Percentiles rank a stretch among this genome's conserved stretches.
Evolutionary conservation across 2,329 filamentous ascomycete species (phyloP).

Genomic region (Endoconidiophora laricicola): DNA sequence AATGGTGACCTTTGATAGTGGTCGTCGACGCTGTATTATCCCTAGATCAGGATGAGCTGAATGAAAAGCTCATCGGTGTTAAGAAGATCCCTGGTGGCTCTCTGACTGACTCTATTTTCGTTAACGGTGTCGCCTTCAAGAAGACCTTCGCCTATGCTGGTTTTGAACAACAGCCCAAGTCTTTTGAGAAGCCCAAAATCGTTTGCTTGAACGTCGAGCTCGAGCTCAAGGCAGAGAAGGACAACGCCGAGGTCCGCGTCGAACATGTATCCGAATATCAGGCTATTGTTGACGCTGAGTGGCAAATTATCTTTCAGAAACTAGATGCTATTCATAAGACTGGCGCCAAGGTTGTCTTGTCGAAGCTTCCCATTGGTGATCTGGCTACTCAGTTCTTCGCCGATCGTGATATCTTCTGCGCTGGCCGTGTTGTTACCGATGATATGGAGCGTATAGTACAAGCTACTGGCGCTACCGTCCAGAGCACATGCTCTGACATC

Average conservation of each 20-base stretch:
- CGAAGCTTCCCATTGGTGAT: conserved; percentile 93
- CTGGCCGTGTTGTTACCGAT: conserved; percentile 75
- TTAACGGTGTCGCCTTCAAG: conserved; percentile 97
- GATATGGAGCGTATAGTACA: conserved; percentile 94
- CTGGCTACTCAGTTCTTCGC: conserved; percentile 96
- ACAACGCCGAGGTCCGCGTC: conserved; percentile 94
- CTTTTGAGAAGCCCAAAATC: conserved; percentile 86
- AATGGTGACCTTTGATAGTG: conserved; percentile 38
- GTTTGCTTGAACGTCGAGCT: conserved; percentile 96
- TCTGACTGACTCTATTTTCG: conserved; percentile 87
- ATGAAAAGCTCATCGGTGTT: conserved; percentile 93
- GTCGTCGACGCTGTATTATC: conserved; percentile 93
- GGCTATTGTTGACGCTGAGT: conserved; percentile 96
- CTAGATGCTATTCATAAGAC: conserved; percentile 88
- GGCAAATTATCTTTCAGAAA: conserved; percentile 99
- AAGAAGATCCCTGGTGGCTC: conserved; percentile 97
- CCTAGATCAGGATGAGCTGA: conserved; percentile 89
- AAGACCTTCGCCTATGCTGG: conserved; percentile 99
- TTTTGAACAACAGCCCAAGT: conserved; percentile 98
- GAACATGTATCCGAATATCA: conserved; percentile 99
- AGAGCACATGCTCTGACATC: conserved; percentile 96
- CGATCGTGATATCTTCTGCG: conserved; percentile 95
- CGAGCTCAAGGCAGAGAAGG: conserved; percentile 96
- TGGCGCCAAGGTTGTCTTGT: conserved; percentile 91
- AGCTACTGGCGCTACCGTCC: conserved; percentile 78